A percentile compares a stretch with the other conserved stretches of the same genome.
These are phyloP conservation scores for Helicosporidium sp. DNA, from an alignment of 139 green algal species.

Conservation along the genomic window DNA sequence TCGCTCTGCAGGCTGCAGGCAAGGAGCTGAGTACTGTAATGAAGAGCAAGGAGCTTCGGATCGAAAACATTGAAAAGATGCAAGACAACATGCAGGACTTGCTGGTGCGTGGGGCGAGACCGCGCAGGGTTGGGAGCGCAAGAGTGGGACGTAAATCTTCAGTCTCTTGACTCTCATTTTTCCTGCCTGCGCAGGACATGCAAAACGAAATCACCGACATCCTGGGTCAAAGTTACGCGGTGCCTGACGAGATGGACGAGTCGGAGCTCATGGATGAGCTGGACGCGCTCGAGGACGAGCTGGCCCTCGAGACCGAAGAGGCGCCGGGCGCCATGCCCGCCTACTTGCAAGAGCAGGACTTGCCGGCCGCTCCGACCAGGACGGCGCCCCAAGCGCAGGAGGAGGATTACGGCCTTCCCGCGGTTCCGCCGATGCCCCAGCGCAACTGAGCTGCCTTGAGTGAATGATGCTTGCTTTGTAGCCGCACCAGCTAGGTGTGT, in stretches of 20 bases:
- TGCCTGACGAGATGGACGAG: conserved; percentile 93
- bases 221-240: conserved; percentile 59
- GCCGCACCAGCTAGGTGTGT: no score
- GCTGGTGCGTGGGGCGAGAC: conserved; percentile 48
- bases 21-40: conserved; percentile 81
- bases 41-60: conserved; percentile 71
- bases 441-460: conserved; percentile 17
- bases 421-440: conserved; percentile 19
- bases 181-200: conserved; percentile 67
- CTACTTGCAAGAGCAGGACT: conserved; percentile 54
- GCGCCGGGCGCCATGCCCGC: conserved; percentile 27
- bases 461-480: no score
- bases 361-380: conserved; percentile 33
- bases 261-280: conserved; percentile 89
- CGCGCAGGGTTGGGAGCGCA: no score
- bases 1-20: conserved; percentile 29
- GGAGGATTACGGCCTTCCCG: conserved; percentile 31
- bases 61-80: conserved; percentile 86
- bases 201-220: conserved; percentile 77
- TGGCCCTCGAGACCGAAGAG: conserved; percentile 29
- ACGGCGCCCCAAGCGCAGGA: conserved; percentile 8
- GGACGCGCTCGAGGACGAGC: conserved; percentile 69
- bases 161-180: no score
- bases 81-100: conserved; percentile 88
- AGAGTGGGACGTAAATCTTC: no score